These are phyloP conservation scores for Cardamine occulta DNA, from an alignment of 345 rosid genomes.

Conservation along the genomic window DNA sequence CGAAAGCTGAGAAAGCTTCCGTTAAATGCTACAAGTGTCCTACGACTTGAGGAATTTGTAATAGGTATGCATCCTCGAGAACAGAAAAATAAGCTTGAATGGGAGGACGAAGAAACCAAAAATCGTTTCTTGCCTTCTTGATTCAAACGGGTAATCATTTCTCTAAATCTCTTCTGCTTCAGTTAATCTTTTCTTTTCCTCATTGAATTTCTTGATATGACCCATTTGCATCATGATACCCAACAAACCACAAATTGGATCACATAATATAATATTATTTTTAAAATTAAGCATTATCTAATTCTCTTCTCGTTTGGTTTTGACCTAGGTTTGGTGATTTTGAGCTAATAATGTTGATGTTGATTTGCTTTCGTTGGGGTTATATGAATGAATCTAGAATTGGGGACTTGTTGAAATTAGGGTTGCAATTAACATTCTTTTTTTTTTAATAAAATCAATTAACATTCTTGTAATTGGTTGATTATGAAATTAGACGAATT, in stretches of 20 bases:
- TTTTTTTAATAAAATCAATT: background rate
- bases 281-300: no score
- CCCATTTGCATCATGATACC: background rate
- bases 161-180: background rate
- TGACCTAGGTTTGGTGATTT: background rate
- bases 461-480: background rate
- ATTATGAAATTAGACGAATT: background rate
- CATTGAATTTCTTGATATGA: background rate
- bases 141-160: background rate
- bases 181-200: background rate
- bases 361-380: background rate
- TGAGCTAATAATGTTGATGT: background rate
- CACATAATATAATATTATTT: no score
- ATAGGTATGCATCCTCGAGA: background rate
- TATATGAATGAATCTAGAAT: background rate
- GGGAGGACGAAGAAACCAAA: conserved; percentile 7
- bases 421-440: background rate
- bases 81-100: background rate
- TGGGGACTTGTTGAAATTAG: conserved; percentile 4
- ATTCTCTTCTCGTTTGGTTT: background rate
- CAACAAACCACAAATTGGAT: no score
- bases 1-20: conserved; percentile 24
- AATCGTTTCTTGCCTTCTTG: conserved; percentile 12
- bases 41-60: background rate
- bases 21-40: conserved; percentile 21